Percentiles rank a stretch among this genome's conserved stretches.
phyloP scores from a whole-genome alignment of 1,284 basidiomycete genomes.

The Moniliophthora roreri region DNA sequence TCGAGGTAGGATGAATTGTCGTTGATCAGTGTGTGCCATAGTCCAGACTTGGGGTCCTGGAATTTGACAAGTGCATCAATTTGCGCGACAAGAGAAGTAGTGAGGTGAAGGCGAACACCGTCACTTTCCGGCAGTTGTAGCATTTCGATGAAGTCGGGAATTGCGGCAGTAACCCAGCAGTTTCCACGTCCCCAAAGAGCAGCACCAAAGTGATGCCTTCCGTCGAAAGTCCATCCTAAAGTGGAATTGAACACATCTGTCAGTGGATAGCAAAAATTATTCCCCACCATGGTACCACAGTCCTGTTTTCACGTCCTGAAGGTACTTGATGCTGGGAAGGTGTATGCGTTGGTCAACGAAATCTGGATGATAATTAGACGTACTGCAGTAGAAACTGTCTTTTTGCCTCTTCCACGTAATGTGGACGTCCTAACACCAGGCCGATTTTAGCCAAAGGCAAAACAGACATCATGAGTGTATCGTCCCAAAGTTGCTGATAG shows the following conservation, averaged over 20 bases:
- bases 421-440: conserved; percentile 49
- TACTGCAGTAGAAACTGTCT: conserved; percentile 57
- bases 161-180: conserved; percentile 64
- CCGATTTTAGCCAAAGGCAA: conserved; percentile 64
- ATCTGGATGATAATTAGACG: conserved; percentile 15
- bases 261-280: conserved; percentile 16
- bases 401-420: conserved; percentile 63
- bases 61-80: conserved; percentile 52
- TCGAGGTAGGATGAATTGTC: conserved; percentile 61
- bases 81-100: conserved; percentile 47
- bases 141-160: conserved; percentile 62
- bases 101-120: conserved; percentile 46
- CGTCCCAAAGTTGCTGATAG: conserved; percentile 64
- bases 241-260: conserved; percentile 1
- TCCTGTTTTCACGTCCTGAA: conserved; percentile 48
- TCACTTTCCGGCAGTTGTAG: conserved; percentile 42
- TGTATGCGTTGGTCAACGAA: conserved; percentile 6
- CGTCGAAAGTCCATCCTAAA: conserved; percentile 51
- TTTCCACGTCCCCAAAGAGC: conserved; percentile 67
- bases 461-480: conserved; percentile 68
- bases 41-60: conserved; percentile 49
- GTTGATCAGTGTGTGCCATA: conserved; percentile 66
- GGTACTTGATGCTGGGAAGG: conserved; percentile 41
- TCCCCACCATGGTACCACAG: conserved; percentile 55
- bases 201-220: conserved; percentile 51